Evolutionary conservation across 768 basidiomycete species (phyloP).

Genomic region (Phylloporus sp.): DNA sequence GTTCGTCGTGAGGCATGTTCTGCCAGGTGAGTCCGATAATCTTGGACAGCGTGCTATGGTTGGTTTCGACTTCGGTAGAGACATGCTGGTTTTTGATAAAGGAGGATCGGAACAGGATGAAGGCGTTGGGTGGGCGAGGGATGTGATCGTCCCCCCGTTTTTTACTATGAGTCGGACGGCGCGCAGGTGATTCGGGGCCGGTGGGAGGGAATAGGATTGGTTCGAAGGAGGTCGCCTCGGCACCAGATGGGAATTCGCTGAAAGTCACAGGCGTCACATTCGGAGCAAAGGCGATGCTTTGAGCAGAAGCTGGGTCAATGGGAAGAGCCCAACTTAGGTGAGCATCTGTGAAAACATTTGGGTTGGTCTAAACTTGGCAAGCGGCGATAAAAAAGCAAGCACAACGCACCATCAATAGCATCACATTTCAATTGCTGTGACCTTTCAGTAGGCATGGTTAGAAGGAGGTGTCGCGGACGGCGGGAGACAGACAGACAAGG

Average conservation of each 20-base stretch:
- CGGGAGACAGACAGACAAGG: slow-evolving; percentile 12
- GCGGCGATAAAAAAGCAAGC: not conserved
- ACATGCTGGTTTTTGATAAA: slow-evolving; percentile 79
- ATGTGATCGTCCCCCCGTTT: slow-evolving; percentile 74
- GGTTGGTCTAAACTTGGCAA: slow-evolving; percentile 8
- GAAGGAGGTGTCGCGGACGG: slow-evolving; percentile 24
- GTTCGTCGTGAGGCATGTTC: slow-evolving; percentile 68
- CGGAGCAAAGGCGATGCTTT: slow-evolving; percentile 51
- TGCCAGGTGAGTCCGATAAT: slow-evolving; percentile 84
- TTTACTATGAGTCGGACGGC: slow-evolving; percentile 53
- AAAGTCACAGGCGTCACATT: slow-evolving; percentile 56
- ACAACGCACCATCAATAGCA: slow-evolving; percentile 33
- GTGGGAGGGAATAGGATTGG: slow-evolving; percentile 57
- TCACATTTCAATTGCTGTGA: slow-evolving; percentile 34
- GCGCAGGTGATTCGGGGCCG: slow-evolving; percentile 30
- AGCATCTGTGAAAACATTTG: slow-evolving; percentile 30
- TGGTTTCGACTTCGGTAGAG: slow-evolving; percentile 71
- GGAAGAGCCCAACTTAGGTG: slow-evolving; percentile 45
- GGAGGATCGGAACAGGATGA: slow-evolving; percentile 80
- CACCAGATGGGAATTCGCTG: slow-evolving; percentile 40
- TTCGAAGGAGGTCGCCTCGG: slow-evolving; percentile 36
- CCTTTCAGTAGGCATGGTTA: slow-evolving; percentile 45
- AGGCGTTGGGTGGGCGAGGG: slow-evolving; percentile 80
- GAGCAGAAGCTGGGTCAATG: slow-evolving; percentile 36
- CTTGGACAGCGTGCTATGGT: slow-evolving; percentile 79